A percentile compares a stretch with the other conserved stretches of the same genome.
phyloP scores from a whole-genome alignment of 805 yeast species.

The Vanderwaltozyma yarrowii region DNA sequence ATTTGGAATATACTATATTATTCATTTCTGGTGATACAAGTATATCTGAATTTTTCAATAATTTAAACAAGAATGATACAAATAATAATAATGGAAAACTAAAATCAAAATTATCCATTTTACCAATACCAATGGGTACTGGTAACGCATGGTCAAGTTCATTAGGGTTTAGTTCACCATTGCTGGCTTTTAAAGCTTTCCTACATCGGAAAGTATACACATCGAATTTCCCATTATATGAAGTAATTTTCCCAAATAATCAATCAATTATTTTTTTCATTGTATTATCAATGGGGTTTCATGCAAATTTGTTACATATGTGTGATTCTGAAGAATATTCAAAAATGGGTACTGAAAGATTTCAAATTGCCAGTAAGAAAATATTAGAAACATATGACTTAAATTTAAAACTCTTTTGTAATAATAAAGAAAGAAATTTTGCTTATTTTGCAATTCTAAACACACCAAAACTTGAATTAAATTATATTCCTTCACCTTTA shows the following conservation, averaged over 20 bases:
- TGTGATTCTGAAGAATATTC: conserved; percentile 63
- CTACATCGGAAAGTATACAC: conserved; percentile 13
- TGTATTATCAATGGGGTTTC: conserved; percentile 78
- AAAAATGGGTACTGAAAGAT: conserved; percentile 53
- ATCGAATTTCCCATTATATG: conserved; percentile 27
- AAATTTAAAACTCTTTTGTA: conserved; percentile 8
- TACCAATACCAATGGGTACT: conserved; percentile 64
- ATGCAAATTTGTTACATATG: conserved; percentile 75
- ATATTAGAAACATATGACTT: conserved; percentile 35
- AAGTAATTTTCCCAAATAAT: conserved; percentile 24
- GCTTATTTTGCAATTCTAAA: conserved; percentile 24
- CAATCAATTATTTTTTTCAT: conserved; percentile 34
- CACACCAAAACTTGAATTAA: conserved; percentile 21
- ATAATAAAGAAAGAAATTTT: conserved; percentile 5
- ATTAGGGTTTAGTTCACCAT: conserved; percentile 32
- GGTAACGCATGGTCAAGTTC: conserved; percentile 77
- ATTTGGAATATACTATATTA: conserved; percentile 34
- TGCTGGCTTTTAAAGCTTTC: conserved; percentile 30
- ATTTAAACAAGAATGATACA: conserved; percentile 13
- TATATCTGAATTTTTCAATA: conserved; percentile 63
- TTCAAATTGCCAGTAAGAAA: conserved; percentile 53
- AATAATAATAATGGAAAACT: neutral
- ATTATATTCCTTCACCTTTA: conserved; percentile 23
- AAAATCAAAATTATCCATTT: conserved; percentile 11
- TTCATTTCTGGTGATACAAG: conserved; percentile 85